These are phyloP conservation scores for Solanum megistacrolobum DNA, from an alignment of 257 asterid genomes.

Conservation along the genomic window DNA sequence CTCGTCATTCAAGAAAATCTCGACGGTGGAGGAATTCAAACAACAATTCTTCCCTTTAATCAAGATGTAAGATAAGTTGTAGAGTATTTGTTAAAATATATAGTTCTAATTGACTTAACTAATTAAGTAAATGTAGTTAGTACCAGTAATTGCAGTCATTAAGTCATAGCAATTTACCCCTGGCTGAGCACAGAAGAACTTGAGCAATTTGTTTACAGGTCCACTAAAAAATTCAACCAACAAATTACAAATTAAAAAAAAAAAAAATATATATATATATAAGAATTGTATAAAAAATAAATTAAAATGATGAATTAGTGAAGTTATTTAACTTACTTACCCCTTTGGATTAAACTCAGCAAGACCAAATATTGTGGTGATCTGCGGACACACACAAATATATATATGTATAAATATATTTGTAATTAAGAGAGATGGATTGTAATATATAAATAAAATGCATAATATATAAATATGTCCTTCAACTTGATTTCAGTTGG, in stretches of 20 bases:
- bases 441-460: not conserved
- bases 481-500: too few relatives aligned
- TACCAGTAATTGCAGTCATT: conserved; percentile 47
- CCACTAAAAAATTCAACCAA: conserved; percentile 11
- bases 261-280: not conserved
- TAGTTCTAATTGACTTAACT: not conserved
- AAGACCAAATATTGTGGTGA: conserved; percentile 38
- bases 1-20: conserved; percentile 36
- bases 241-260: not conserved
- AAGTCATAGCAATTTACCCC: conserved; percentile 49
- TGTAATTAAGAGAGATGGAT: not conserved
- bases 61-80: not conserved
- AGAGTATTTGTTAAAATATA: not conserved
- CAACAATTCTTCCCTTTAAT: conserved; percentile 54
- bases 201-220: conserved; percentile 30
- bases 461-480: not conserved
- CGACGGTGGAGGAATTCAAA: conserved; percentile 35
- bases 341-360: conserved; percentile 63
- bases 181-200: conserved; percentile 22
- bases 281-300: not conserved
- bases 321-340: conserved; percentile 24
- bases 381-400: conserved; percentile 10
- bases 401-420: not conserved
- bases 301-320: not conserved
- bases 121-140: not conserved